These are phyloP conservation scores for Colletotrichum tanaceti DNA, from an alignment of 2,329 filamentous ascomycete genomes.

Conservation along the genomic window DNA sequence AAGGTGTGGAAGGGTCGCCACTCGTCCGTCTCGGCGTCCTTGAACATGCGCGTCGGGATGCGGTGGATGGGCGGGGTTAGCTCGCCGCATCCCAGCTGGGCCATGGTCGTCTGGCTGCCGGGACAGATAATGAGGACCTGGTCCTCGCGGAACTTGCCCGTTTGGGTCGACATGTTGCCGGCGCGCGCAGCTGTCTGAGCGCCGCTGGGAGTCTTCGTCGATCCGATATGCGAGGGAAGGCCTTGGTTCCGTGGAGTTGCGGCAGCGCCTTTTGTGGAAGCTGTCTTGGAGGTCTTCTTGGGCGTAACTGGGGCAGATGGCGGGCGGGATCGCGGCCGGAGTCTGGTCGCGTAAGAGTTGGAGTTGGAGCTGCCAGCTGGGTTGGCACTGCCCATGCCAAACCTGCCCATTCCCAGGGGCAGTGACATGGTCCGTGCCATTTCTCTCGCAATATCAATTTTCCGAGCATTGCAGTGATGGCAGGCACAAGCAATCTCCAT, in stretches of 20 bases:
- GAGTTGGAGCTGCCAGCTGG: conserved; percentile 31
- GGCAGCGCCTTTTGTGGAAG: conserved; percentile 12
- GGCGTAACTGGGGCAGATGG: conserved; percentile 25
- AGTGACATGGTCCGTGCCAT: conserved; percentile 26
- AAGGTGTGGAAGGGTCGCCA: conserved; percentile 81
- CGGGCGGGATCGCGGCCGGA: conserved; percentile 28
- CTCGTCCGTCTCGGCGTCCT: conserved; percentile 82
- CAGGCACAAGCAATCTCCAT: conserved; percentile 18
- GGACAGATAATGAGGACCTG: conserved; percentile 79
- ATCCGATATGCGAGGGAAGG: conserved; percentile 8
- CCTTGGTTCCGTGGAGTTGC: conserved; percentile 12
- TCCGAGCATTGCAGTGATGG: conserved; percentile 26
- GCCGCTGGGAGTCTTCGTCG: conserved; percentile 2
- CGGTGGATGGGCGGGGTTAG: conserved; percentile 90
- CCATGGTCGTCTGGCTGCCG: conserved; percentile 89
- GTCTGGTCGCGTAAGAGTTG: conserved; percentile 32
- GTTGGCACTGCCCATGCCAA: conserved; percentile 19
- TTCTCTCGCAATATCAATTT: conserved; percentile 17
- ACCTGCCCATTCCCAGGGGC: conserved; percentile 1
- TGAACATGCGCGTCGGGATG: conserved; percentile 94
- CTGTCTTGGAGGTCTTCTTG: conserved; percentile 28
- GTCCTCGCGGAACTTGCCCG: conserved; percentile 72
- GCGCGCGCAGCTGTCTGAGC: conserved; percentile 21
- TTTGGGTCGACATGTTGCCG: conserved; percentile 63
- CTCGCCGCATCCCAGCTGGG: conserved; percentile 89